phyloP scores from a whole-genome alignment of 495 filamentous ascomycete species.

The Penicillium tannophilum region DNA sequence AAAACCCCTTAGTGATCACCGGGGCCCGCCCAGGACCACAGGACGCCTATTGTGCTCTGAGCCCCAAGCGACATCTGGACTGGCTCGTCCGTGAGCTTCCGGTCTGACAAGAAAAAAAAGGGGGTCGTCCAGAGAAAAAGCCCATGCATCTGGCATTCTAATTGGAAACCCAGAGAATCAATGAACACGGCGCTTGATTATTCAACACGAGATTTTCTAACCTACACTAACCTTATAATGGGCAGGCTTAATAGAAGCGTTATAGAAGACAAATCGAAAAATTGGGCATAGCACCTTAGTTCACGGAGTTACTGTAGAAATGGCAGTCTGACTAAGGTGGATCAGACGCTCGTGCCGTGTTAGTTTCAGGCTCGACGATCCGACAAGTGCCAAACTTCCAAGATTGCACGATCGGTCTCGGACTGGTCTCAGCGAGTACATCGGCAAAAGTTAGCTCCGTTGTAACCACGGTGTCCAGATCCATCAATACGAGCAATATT shows the following conservation, averaged over 20 bases:
- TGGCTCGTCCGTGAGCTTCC: conserved; percentile 10
- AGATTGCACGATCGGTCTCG: not conserved
- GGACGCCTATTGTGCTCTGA: conserved; percentile 4
- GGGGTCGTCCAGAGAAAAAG: not conserved
- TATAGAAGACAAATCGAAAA: too few relatives aligned
- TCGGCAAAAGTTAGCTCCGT: not conserved
- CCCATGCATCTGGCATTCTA: not conserved
- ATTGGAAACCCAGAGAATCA: not conserved
- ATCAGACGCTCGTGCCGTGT: conserved; percentile 31
- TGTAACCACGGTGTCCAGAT: conserved; percentile 5
- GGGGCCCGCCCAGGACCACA: conserved; percentile 9
- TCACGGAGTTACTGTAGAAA: not conserved
- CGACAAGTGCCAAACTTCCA: conserved; percentile 7
- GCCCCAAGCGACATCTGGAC: conserved; percentile 8
- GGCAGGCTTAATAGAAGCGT: too few relatives aligned
- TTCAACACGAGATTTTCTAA: too few relatives aligned
- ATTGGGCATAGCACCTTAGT: too few relatives aligned
- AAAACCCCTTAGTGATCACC: conserved; percentile 13
- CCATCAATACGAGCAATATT: not conserved
- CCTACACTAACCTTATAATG: too few relatives aligned
- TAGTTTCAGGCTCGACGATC: conserved; percentile 29
- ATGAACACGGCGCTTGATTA: too few relatives aligned
- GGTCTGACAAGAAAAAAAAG: conserved; percentile 11
- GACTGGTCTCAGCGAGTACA: not conserved
- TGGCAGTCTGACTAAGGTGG: conserved; percentile 22